Conservation (phyloP, 1,139 yeast species). For the Scheffersomyces stambukii region DNA sequence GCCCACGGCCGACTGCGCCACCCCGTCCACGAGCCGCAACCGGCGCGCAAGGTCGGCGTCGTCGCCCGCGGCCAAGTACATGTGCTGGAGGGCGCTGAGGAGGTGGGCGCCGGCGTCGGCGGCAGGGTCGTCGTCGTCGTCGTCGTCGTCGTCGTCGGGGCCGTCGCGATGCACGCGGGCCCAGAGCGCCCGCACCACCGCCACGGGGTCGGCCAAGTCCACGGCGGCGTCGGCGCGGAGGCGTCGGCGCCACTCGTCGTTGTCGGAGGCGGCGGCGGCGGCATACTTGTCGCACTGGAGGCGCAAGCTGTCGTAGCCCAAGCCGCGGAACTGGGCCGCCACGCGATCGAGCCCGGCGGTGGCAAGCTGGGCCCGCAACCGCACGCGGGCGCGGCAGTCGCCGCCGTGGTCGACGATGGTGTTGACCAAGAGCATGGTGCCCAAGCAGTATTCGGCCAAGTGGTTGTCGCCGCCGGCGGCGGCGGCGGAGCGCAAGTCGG, state of each 20-base stretch:
- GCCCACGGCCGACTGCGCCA: conserved; percentile 68
- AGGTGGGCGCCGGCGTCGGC: conserved; percentile 72
- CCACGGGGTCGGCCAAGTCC: conserved; percentile 72
- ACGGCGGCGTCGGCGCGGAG: conserved; percentile 60
- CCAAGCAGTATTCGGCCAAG: conserved; percentile 72
- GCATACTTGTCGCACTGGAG: conserved; percentile 66
- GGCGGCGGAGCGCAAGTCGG: conserved; percentile 60
- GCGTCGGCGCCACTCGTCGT: conserved; percentile 56
- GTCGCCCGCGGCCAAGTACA: conserved; percentile 70
- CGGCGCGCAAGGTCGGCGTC: conserved; percentile 58
- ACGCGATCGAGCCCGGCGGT: conserved; percentile 73
- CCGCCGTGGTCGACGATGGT: conserved; percentile 64
- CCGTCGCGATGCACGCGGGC: conserved; percentile 65
- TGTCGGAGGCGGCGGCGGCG: conserved; percentile 67
- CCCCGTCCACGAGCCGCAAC: conserved; percentile 75
- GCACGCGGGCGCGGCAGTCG: conserved; percentile 65
- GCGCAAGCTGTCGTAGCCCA: conserved; percentile 60
- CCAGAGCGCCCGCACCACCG: conserved; percentile 68
- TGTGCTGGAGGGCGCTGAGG: conserved; percentile 76
- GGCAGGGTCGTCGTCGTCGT: conserved; percentile 58
- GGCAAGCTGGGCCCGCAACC: conserved; percentile 69
- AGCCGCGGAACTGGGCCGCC: conserved; percentile 54
- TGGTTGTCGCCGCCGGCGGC: conserved; percentile 51
- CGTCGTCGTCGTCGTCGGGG: conserved; percentile 66
- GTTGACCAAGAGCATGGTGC: conserved; percentile 74